Percentiles rank a stretch among this genome's conserved stretches.
phyloP scores from a whole-genome alignment of 2,329 filamentous ascomycete species.

The Fusarium sp. region DNA sequence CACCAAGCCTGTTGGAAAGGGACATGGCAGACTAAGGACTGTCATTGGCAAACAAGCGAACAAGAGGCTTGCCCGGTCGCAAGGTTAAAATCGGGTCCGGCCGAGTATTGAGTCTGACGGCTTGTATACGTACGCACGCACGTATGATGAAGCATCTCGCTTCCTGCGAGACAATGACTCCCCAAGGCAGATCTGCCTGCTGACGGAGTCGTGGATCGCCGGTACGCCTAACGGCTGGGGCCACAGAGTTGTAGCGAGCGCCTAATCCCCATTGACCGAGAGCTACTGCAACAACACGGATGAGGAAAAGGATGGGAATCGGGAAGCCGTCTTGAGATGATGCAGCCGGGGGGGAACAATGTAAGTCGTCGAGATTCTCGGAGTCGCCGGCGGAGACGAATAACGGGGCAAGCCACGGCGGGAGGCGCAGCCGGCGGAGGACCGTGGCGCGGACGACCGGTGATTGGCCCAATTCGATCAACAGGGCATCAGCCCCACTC shows the following conservation, averaged over 20 bases:
- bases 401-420: slow-evolving; percentile 46
- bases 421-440: slow-evolving; percentile 48
- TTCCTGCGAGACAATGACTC: slow-evolving; percentile 13
- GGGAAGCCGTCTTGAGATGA: slow-evolving; percentile 35
- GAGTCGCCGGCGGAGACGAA: slow-evolving; percentile 41
- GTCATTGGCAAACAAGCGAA: slow-evolving; percentile 29
- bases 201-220: slow-evolving; percentile 22
- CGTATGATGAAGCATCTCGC: slow-evolving; percentile 10
- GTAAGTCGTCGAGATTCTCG: slow-evolving; percentile 36
- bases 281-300: slow-evolving; percentile 42
- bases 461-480: slow-evolving; percentile 32
- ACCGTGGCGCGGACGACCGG: slow-evolving; percentile 39
- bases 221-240: slow-evolving; percentile 26
- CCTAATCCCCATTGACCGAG: slow-evolving; percentile 13
- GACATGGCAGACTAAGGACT: slow-evolving; percentile 12
- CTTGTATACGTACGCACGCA: slow-evolving; percentile 1
- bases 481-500: slow-evolving; percentile 26
- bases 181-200: slow-evolving; percentile 31
- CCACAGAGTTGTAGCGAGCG: slow-evolving; percentile 5
- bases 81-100: slow-evolving; percentile 30
- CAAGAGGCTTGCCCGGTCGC: slow-evolving; percentile 18
- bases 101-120: slow-evolving; percentile 28
- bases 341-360: slow-evolving; percentile 26
- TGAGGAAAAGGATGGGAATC: slow-evolving; percentile 22
- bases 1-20: slow-evolving; percentile 9